These are phyloP conservation scores for Tetrapisispora iriomotensis DNA, from an alignment of 805 yeast species.

Conservation along the genomic window DNA sequence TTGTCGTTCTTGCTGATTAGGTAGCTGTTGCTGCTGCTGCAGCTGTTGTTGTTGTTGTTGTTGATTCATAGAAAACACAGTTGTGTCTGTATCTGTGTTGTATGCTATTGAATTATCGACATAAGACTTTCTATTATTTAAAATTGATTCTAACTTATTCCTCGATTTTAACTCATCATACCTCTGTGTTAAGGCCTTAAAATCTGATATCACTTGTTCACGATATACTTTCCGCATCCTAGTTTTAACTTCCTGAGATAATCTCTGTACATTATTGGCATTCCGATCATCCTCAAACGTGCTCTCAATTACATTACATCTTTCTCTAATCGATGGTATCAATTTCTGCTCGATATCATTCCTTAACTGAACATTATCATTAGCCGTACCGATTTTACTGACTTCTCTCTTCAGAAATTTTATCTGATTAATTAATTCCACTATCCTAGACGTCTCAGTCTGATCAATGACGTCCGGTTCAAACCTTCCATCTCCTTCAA, in stretches of 20 bases:
- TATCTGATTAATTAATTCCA: slow-evolving; percentile 6
- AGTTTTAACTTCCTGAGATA: slow-evolving; percentile 4
- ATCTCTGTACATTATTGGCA: slow-evolving; percentile 6
- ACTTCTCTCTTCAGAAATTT: slow-evolving; percentile 8
- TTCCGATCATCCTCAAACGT: slow-evolving; percentile 5
- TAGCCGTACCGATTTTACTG: slow-evolving; percentile 13
- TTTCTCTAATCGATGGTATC: slow-evolving; percentile 10
- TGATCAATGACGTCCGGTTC: not conserved
- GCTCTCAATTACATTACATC: slow-evolving; percentile 12
- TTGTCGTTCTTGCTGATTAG: slow-evolving; percentile 28
- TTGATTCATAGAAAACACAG: not conserved
- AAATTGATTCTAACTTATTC: slow-evolving; percentile 2
- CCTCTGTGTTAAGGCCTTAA: slow-evolving; percentile 42
- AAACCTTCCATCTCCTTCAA: not conserved
- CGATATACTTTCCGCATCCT: slow-evolving; percentile 34
- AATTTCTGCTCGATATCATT: slow-evolving; percentile 14
- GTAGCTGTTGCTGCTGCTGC: slow-evolving; percentile 26
- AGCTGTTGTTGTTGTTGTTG: slow-evolving; percentile 13
- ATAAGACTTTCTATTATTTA: not conserved
- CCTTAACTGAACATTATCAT: slow-evolving; percentile 34
- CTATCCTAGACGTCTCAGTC: not conserved
- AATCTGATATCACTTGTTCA: slow-evolving; percentile 40
- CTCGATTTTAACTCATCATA: slow-evolving; percentile 16
- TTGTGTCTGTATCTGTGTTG: not conserved
- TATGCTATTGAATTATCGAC: not conserved